Evolutionary conservation across 1,139 yeast species (phyloP), one percentile per base, ranked within the genome.

Genomic region (Lodderomyces pseudojiufengensis): DNA sequence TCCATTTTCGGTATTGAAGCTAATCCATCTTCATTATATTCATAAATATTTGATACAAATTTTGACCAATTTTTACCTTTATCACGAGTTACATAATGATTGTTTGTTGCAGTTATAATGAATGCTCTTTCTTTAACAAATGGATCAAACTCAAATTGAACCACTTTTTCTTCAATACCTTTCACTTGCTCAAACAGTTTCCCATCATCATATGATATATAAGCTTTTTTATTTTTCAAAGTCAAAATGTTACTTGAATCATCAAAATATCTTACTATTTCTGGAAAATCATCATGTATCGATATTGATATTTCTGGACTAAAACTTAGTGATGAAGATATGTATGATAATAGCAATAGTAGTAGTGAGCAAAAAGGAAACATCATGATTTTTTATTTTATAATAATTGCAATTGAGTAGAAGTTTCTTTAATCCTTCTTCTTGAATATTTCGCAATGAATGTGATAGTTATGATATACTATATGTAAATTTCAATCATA

Each of bases 181-280:
- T 57, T 49, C 2, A 73, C 55, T 10, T 48, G 45, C 1, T 55
- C 45, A 82, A 85, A 84, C 0, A 64, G 51, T 13, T 53, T 63
- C 6, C 94, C 94, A 45, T 80, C 78, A 50, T 84, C 73, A 11
- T 53, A 59, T 0, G 90, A 80, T 8, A 72, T 47, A 27, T 45
- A 58, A 2, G 79, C 54, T 4, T 45, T 39, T 0, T 42, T 35
- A 0, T 57, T 52, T 9, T 64, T 64, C 30, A 69, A 53, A 9
- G 65, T 60, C 27, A 83, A 46, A 5, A 80, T 50, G 12, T 63
- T 63, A 3, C 75, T 49, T 0, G 84, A 73, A 49, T 79, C 84
- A 45, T 78, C 83, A 45, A 80, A 75, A 47, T 76, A 78, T 5
- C 61, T 35, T 2, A 62, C 40, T 6, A 42, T 47, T 9, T 54